Conservation (phyloP, 2,329 filamentous ascomycete genomes). For the Fusarium sp. region DNA sequence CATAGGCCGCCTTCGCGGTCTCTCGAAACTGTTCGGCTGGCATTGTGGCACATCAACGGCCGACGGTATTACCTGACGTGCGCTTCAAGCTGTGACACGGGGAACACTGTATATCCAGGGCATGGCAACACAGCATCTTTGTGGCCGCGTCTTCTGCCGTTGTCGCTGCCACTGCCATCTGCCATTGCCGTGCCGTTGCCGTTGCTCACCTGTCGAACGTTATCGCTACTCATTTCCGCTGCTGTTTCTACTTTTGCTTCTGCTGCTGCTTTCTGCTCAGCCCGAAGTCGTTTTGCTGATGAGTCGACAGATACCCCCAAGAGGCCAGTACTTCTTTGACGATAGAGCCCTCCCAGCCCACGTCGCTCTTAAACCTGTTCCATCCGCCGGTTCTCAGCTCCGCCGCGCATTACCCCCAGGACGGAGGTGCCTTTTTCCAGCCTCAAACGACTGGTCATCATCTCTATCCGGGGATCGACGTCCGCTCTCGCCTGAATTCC, state of each 20-base stretch:
- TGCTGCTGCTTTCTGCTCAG: conserved; percentile 23
- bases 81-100: conserved; percentile 43
- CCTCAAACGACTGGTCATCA: conserved; percentile 52
- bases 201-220: conserved; percentile 19
- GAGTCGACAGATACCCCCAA: conserved; percentile 61
- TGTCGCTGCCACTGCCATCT: conserved; percentile 37
- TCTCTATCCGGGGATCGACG: conserved; percentile 60
- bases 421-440: conserved; percentile 60
- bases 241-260: conserved; percentile 15
- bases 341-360: conserved; percentile 62
- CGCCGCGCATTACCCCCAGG: conserved; percentile 59
- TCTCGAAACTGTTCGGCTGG: conserved; percentile 42
- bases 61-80: conserved; percentile 42
- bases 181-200: conserved; percentile 35
- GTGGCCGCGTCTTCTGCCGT: conserved; percentile 41
- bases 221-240: conserved; percentile 12
- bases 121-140: conserved; percentile 46
- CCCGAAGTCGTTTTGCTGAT: conserved; percentile 42
- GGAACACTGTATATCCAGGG: conserved; percentile 44
- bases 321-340: conserved; percentile 62
- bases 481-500: conserved; percentile 63
- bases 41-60: conserved; percentile 42
- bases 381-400: conserved; percentile 59
- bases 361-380: conserved; percentile 62
- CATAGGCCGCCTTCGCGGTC: conserved; percentile 34